phyloP scores from a whole-genome alignment of 192 early-diverging fungal species.

The Gaertneriomyces sp. region DNA sequence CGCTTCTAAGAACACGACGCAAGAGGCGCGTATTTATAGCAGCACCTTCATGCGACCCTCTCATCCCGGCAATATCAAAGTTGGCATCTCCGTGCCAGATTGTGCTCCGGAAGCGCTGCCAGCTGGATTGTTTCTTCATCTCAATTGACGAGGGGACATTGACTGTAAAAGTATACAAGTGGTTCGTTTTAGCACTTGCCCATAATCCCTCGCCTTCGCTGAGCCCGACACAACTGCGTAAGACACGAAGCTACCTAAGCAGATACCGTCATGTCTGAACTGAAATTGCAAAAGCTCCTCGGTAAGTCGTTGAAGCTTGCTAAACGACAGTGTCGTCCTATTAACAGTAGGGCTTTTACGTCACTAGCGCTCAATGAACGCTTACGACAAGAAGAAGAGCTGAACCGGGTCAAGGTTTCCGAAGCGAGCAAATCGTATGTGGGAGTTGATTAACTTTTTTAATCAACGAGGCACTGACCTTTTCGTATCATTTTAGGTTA shows the following conservation, averaged over 20 bases:
- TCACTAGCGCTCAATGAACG: slow-evolving; percentile 46
- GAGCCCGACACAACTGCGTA: too few species aligned
- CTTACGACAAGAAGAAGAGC: slow-evolving; percentile 50
- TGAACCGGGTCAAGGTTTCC: slow-evolving; percentile 52
- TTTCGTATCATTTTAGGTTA: slow-evolving; percentile 31
- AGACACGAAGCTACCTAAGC: neutral
- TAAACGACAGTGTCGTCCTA: neutral
- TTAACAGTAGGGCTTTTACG: neutral
- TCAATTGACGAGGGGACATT: too few species aligned
- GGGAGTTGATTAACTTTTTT: neutral
- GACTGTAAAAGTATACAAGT: too few species aligned
- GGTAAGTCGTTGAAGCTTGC: slow-evolving; percentile 12
- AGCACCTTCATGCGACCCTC: too few species aligned
- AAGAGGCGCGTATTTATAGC: too few species aligned
- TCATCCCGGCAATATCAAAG: too few species aligned
- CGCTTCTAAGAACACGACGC: too few species aligned
- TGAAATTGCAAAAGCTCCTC: slow-evolving; percentile 38
- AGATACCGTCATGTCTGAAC: slow-evolving; percentile 39
- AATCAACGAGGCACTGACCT: neutral
- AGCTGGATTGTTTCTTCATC: too few species aligned
- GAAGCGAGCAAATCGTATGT: slow-evolving; percentile 56
- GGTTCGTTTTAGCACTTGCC: too few species aligned
- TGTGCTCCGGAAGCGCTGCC: too few species aligned
- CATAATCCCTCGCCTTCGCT: too few species aligned
- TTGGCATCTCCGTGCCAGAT: too few species aligned